Evolutionary conservation across 495 filamentous ascomycete species (phyloP).

Genomic region (Halenospora varia): DNA sequence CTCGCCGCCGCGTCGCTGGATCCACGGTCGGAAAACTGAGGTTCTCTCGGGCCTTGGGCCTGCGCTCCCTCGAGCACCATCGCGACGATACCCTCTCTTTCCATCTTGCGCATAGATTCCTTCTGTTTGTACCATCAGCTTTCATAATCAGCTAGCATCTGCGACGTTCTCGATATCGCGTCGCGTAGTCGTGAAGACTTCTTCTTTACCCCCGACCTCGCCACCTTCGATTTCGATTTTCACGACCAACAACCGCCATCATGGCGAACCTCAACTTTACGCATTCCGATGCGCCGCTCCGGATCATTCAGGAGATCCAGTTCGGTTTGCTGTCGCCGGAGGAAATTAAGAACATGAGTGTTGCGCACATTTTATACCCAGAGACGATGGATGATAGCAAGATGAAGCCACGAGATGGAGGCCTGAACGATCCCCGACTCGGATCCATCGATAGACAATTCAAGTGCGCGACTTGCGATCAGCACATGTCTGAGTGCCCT

Average conservation of each 20-base stretch:
- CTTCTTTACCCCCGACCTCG: background rate
- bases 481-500: constrained; percentile 90
- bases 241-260: constrained; percentile 30
- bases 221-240: constrained; percentile 2
- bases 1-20: constrained; percentile 14
- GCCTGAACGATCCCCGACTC: constrained; percentile 89
- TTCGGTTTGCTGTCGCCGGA: constrained; percentile 95
- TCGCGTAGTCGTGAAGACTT: background rate
- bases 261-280: constrained; percentile 94
- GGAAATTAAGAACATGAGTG: constrained; percentile 97
- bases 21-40: constrained; percentile 12
- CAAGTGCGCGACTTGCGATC: constrained; percentile 91
- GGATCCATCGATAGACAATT: constrained; percentile 92
- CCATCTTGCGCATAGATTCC: constrained; percentile 15
- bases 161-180: background rate
- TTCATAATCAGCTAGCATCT: constrained; percentile 1
- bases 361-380: constrained; percentile 85
- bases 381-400: constrained; percentile 98
- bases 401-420: constrained; percentile 78
- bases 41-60: constrained; percentile 18
- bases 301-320: constrained; percentile 95
- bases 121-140: constrained; percentile 8
- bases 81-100: constrained; percentile 16
- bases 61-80: constrained; percentile 22
- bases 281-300: constrained; percentile 90